Base-by-base conservation (phyloP, 257 asterid genomes). In the Solanum virginianum region DNA sequence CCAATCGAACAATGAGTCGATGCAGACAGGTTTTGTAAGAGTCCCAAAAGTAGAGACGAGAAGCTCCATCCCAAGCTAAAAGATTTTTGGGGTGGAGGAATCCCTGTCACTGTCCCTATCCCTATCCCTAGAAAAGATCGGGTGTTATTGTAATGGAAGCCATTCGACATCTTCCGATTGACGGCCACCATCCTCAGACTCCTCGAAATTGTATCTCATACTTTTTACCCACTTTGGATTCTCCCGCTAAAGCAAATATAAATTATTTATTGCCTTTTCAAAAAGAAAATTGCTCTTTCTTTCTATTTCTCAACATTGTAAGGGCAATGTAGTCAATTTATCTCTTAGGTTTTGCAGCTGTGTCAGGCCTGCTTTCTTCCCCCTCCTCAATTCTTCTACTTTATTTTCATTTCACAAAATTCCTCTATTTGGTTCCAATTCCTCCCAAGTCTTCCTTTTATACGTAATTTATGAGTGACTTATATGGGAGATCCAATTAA, bases 41-140 rank as follows among this genome's bases (percentile, higher is more conserved):
- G 85, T 94, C 96, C 99, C 98, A 96, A 51, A 92, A 85, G 91
- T 95, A 96, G 71, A 96, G 91, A 22, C 96, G 94, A 62, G 98
- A 94, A 83, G 91, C 94, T 71, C 95, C 99, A 47, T 96, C 98
- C 98, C 99, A 95, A 2, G 97, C 95, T 85, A 96, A 86, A 88
- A 95, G 94, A 86, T 92, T 95, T 74, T 90, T 90, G n/a, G 89
- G 86, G 88, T 65, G 53, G 87, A 8, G 83, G 86, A 60, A 2
- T 80, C 51, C n/a, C n/a, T n/a, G n/a, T n/a, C n/a, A 36, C 85
- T 80, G 77, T 80, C 62, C 18, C 62, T 11, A 18, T 56, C 65
- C 65, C 65, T 18, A 57, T 57, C 65, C 65, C 26, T 20, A 71
- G 92, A 85, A 93, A 95, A 95, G 49, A 95, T 84, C 18, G 97